A percentile compares a stretch with the other conserved stretches of the same genome.
Evolutionary conservation across 1,284 basidiomycete genomes (phyloP).

Genomic region (Cutaneotrichosporon sp.): DNA sequence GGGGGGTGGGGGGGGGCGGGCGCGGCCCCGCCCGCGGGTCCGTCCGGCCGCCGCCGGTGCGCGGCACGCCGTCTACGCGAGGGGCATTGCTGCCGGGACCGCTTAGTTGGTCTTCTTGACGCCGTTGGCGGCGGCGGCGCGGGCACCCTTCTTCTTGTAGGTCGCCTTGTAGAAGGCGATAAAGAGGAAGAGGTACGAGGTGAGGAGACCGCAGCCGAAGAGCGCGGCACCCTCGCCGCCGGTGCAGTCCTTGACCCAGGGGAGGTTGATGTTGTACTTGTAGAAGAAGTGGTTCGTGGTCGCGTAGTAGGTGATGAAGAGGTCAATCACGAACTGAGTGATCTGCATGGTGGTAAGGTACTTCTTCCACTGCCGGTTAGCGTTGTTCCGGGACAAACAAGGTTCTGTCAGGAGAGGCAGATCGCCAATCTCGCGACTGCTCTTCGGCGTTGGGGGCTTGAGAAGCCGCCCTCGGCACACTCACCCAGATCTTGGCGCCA

Average conservation of each 20-base stretch:
- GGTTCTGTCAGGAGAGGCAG: not conserved
- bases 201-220: conserved; percentile 84
- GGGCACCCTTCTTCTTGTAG: conserved; percentile 44
- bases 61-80: not conserved
- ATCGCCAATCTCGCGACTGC: too few relatives aligned
- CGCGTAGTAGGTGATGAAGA: conserved; percentile 87
- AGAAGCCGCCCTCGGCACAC: conserved; percentile 32
- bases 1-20: too few relatives aligned
- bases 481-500: conserved; percentile 91
- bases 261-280: conserved; percentile 65
- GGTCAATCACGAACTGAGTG: conserved; percentile 87
- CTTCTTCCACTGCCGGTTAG: conserved; percentile 79
- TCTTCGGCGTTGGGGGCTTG: too few relatives aligned
- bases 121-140: conserved; percentile 18
- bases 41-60: not conserved
- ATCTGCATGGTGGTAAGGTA: conserved; percentile 96
- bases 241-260: conserved; percentile 76
- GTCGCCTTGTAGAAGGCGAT: conserved; percentile 61
- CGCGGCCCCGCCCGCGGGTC: too few relatives aligned
- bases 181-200: conserved; percentile 86
- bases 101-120: conserved; percentile 29
- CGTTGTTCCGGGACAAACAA: not conserved
- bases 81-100: not conserved
- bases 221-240: conserved; percentile 85
- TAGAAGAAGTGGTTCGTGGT: conserved; percentile 81